Conservation (phyloP, 495 filamentous ascomycete genomes). For the Haplographium delicatum region DNA sequence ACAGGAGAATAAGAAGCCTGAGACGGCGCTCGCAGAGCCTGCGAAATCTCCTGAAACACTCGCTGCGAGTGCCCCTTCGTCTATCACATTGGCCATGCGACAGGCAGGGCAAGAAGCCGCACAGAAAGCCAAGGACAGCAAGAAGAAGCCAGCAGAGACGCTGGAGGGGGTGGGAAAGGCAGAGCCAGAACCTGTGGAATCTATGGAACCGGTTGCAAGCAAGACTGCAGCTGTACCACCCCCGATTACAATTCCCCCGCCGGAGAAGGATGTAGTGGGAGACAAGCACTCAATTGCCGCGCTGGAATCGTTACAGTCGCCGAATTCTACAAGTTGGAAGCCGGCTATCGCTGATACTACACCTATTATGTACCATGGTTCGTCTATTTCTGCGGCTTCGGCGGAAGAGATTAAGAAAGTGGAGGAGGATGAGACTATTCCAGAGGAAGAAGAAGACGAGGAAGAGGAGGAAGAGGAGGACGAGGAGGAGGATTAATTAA, state of each 20-base stretch:
- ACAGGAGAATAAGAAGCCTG: slow-evolving; percentile 16
- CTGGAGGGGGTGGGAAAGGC: slow-evolving; percentile 18
- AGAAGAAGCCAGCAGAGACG: slow-evolving; percentile 21
- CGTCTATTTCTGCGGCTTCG: slow-evolving; percentile 21
- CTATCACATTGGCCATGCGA: slow-evolving; percentile 50
- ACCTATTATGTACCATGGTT: slow-evolving; percentile 24
- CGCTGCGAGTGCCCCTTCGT: background rate
- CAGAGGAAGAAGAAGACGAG: slow-evolving; percentile 29
- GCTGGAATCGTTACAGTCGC: slow-evolving; percentile 34
- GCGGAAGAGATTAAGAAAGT: slow-evolving; percentile 24
- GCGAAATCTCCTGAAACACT: background rate
- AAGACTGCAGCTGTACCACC: slow-evolving; percentile 18
- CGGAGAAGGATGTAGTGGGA: slow-evolving; percentile 1
- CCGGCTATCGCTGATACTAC: slow-evolving; percentile 33
- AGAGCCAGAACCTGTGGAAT: too few species aligned
- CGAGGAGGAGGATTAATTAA: slow-evolving; percentile 2
- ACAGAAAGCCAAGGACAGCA: slow-evolving; percentile 50
- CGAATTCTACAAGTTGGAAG: slow-evolving; percentile 40
- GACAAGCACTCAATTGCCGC: slow-evolving; percentile 6
- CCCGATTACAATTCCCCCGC: slow-evolving; percentile 5
- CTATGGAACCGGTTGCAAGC: slow-evolving; percentile 15
- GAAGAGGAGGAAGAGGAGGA: slow-evolving; percentile 24
- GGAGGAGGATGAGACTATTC: slow-evolving; percentile 33
- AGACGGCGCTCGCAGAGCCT: slow-evolving; percentile 3
- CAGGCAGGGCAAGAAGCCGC: slow-evolving; percentile 69